These are phyloP conservation scores for Melastoma candidum DNA, from an alignment of 441 rosid species.

Conservation along the genomic window DNA sequence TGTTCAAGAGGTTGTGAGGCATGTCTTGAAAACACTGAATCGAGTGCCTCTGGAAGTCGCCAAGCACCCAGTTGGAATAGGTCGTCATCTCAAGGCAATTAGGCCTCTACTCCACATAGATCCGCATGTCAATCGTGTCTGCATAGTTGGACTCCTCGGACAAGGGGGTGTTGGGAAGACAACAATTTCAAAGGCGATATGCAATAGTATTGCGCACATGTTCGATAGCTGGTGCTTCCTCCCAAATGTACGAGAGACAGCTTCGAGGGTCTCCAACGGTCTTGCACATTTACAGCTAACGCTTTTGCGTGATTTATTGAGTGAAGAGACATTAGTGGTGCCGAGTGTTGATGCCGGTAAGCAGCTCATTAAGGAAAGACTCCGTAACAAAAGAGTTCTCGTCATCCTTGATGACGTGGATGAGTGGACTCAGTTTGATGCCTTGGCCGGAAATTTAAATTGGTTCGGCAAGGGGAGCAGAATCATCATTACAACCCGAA, in stretches of 20 bases:
- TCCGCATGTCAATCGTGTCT: not conserved
- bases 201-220: not conserved
- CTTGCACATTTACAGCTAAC: conserved; percentile 1
- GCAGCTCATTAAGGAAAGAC: conserved; percentile 1
- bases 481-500: conserved; percentile 11
- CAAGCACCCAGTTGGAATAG: too few species aligned
- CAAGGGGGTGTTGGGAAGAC: conserved; percentile 15
- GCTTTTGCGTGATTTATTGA: conserved; percentile 1
- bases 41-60: too few species aligned
- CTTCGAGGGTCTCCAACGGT: conserved; percentile 1
- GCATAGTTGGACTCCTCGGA: conserved; percentile 7
- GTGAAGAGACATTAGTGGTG: not conserved
- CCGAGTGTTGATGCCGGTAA: not conserved
- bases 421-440: not conserved
- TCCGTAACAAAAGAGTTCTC: conserved; percentile 4
- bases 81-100: too few species aligned
- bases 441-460: conserved; percentile 1
- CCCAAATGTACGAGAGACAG: conserved; percentile 11
- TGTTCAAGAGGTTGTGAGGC: too few species aligned
- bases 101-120: too few species aligned
- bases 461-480: conserved; percentile 11
- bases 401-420: conserved; percentile 13
- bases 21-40: too few species aligned
- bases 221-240: conserved; percentile 11
- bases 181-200: conserved; percentile 7